Conservation (phyloP, 2,329 filamentous ascomycete genomes). For the Penicillium glabrum region DNA sequence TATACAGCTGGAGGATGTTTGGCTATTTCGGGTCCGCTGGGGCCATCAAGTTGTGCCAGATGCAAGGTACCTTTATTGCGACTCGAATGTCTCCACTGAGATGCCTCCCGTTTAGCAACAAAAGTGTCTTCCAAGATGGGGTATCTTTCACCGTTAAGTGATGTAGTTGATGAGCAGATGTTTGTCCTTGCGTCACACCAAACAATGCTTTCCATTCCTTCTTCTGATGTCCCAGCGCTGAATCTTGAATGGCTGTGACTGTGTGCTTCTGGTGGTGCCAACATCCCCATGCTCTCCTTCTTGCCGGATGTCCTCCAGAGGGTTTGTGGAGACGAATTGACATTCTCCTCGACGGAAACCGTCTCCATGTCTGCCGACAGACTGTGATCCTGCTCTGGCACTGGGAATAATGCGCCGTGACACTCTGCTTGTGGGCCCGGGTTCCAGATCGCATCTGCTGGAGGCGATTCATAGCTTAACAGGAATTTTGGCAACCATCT, state of each 20-base stretch:
- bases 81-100: neutral
- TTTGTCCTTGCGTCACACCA: neutral
- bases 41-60: neutral
- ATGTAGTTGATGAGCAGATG: neutral
- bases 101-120: neutral
- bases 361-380: neutral
- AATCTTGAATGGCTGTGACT: neutral
- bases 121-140: neutral
- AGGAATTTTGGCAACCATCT: slow-evolving; percentile 28
- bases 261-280: neutral
- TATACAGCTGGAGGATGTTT: neutral
- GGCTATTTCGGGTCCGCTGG: neutral
- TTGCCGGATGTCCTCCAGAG: neutral
- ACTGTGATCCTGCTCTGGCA: neutral
- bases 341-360: neutral
- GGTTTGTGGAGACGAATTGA: neutral
- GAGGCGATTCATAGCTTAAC: slow-evolving; percentile 25
- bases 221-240: neutral
- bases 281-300: neutral
- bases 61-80: neutral
- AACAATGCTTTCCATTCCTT: neutral
- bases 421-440: slow-evolving; percentile 12
- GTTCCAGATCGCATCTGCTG: slow-evolving; percentile 29
- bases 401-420: slow-evolving; percentile 2
- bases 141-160: neutral